Conservation (phyloP, 1,284 basidiomycete genomes). For the Flammula alnicola region DNA sequence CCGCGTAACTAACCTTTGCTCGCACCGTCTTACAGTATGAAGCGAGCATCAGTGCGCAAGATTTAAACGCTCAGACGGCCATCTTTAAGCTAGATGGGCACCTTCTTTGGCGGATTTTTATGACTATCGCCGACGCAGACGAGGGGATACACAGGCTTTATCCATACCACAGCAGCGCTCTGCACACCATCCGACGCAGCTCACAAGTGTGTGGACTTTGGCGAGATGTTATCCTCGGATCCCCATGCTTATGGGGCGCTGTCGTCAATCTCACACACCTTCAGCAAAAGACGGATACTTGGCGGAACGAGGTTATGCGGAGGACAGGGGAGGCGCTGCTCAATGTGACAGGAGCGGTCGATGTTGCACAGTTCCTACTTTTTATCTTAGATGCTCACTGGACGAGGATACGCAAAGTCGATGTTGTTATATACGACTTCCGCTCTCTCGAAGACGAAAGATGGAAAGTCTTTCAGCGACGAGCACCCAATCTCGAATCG, state of each 20-base stretch:
- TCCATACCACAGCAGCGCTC: conserved; percentile 1
- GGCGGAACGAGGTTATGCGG: background rate
- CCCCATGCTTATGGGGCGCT: background rate
- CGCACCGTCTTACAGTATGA: too few relatives aligned
- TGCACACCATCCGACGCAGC: background rate
- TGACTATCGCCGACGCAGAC: conserved; percentile 1
- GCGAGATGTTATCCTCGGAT: conserved; percentile 1
- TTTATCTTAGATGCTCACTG: background rate
- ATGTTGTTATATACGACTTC: background rate
- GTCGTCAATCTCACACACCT: conserved; percentile 1
- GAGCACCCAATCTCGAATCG: background rate
- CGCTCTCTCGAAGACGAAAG: conserved; percentile 1
- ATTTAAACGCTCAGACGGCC: too few relatives aligned
- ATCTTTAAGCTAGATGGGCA: background rate
- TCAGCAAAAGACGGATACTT: conserved; percentile 1
- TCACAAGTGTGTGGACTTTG: conserved; percentile 1
- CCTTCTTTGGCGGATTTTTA: background rate
- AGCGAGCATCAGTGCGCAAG: too few relatives aligned
- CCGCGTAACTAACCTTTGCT: too few relatives aligned
- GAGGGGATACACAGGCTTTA: conserved; percentile 1
- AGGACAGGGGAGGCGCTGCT: background rate
- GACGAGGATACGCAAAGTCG: background rate
- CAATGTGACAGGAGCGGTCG: background rate
- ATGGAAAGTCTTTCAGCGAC: background rate
- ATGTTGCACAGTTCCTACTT: background rate